Evolutionary conservation across 2,329 filamentous ascomycete species (phyloP).

Genomic region (Simplicillium aogashimaense): DNA sequence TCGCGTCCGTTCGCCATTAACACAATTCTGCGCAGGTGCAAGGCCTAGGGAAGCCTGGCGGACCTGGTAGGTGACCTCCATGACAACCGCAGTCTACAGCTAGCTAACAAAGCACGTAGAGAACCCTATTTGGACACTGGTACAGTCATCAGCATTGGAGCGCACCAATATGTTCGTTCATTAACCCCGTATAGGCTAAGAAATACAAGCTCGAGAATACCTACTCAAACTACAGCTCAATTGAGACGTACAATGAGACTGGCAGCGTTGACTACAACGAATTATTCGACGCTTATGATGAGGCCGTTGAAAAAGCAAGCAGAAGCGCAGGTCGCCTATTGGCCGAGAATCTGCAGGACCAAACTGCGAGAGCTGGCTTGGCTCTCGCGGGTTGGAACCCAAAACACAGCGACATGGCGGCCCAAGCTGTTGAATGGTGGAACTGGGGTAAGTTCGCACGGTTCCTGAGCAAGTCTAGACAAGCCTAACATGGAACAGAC

Average conservation of each 20-base stretch:
- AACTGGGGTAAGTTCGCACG: slow-evolving; percentile 19
- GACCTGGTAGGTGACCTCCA: slow-evolving; percentile 10
- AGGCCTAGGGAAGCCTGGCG: slow-evolving; percentile 13
- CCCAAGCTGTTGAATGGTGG: slow-evolving; percentile 53
- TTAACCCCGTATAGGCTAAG: slow-evolving; percentile 26
- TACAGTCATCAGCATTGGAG: neutral
- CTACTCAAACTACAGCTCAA: slow-evolving; percentile 47
- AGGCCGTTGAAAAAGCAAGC: slow-evolving; percentile 32
- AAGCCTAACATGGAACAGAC: neutral
- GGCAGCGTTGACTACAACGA: slow-evolving; percentile 40
- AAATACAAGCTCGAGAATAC: slow-evolving; percentile 46
- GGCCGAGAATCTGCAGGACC: slow-evolving; percentile 49
- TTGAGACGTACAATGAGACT: slow-evolving; percentile 50
- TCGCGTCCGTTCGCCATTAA: neutral
- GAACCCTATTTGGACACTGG: slow-evolving; percentile 53
- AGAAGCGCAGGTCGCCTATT: slow-evolving; percentile 48
- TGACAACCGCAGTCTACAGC: neutral
- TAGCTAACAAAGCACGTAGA: slow-evolving; percentile 21
- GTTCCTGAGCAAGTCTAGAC: neutral
- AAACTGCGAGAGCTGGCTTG: slow-evolving; percentile 47
- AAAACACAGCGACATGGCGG: slow-evolving; percentile 37
- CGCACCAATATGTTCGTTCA: neutral
- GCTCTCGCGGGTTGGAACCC: slow-evolving; percentile 54
- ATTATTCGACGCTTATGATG: slow-evolving; percentile 39
- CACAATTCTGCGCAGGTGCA: slow-evolving; percentile 3